Conservation (phyloP, 805 yeast species). For the Grigorovia yakushimaensis region DNA sequence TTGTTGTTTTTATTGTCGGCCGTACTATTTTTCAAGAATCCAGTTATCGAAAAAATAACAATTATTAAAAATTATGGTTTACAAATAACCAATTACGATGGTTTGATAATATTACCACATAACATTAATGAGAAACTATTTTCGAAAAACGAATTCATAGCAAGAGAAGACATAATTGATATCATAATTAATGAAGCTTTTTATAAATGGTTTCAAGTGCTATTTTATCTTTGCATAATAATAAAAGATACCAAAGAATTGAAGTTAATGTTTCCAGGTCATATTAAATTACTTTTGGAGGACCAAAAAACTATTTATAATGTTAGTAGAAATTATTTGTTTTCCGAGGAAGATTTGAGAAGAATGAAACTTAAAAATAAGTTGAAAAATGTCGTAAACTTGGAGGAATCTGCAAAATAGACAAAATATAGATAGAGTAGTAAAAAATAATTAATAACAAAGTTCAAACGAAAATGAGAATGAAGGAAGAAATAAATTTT, state of each 20-base stretch:
- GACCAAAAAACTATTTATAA: slow-evolving; percentile 22
- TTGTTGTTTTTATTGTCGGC: not conserved
- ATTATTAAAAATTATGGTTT: slow-evolving; percentile 21
- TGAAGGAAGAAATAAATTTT: not conserved
- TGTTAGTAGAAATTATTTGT: slow-evolving; percentile 9
- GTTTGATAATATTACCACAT: slow-evolving; percentile 18
- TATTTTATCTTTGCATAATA: slow-evolving; percentile 53
- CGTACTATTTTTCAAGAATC: slow-evolving; percentile 9
- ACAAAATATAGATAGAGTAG: not conserved
- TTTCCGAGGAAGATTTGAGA: not conserved
- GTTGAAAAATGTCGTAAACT: not conserved
- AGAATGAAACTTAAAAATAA: not conserved
- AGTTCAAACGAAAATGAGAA: too few relatives aligned
- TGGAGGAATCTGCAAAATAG: not conserved
- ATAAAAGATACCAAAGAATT: slow-evolving; percentile 32
- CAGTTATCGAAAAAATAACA: slow-evolving; percentile 16
- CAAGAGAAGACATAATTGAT: slow-evolving; percentile 48
- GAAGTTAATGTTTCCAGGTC: slow-evolving; percentile 23
- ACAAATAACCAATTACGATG: slow-evolving; percentile 14
- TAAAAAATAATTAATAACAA: too few relatives aligned
- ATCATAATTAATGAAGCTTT: slow-evolving; percentile 71
- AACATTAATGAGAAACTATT: slow-evolving; percentile 9
- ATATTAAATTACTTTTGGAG: slow-evolving; percentile 13
- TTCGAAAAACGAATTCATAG: slow-evolving; percentile 36
- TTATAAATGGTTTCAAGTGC: slow-evolving; percentile 48